Base-by-base conservation (phyloP, 176 grass and related monocot species). In the Carex kokanica region DNA sequence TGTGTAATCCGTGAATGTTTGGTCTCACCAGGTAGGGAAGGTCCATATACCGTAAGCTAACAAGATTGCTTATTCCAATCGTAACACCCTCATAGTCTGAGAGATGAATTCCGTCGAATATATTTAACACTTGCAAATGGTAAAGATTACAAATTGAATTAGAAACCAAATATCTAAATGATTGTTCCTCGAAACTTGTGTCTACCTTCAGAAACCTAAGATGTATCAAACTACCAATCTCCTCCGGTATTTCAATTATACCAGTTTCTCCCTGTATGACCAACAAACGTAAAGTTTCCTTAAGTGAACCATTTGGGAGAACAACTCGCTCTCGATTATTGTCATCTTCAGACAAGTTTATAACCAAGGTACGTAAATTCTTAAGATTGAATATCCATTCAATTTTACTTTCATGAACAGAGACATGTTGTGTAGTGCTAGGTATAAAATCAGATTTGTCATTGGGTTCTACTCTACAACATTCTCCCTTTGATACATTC, bases 231-330 rank as follows among this genome's bases (percentile, higher is more conserved):
- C 34, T 51, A 9, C 17, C 74, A 75, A 66, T 3, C 5, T 60
- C 62, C 0, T 21, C 2, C 2, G 27, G 2, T n/a, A 88, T 14
- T 25, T 87, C 4, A 36, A 34, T 87, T 72, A 74, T 83, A 14
- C 73, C 43, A n/a, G n/a, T n/a, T 59, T 45, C 21, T 80, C 77
- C 68, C 58, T 67, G 11, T 80, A 63, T 73, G 8, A 3, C 11
- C 45, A 87, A 14, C 21, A 87, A 24, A 74, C 88, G 85, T 69
- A 90, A 68, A 0, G 85, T 63, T 85, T 81, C 86, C 4, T 18
- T 84, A 27, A 79, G 23, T 53, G 79, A 32, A 53, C n/a, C 8
- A 23, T 66, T 49, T 41, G 83, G 25, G n/a, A 81, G 20, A 8
- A 43, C 15, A 8, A 0, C 1, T 9, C 13, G 2, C 67, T 47